Percentiles rank a stretch among this genome's conserved stretches.
Conservation (phyloP, 2,329 filamentous ascomycete genomes). For the Pestalotiopsis sp. region DNA sequence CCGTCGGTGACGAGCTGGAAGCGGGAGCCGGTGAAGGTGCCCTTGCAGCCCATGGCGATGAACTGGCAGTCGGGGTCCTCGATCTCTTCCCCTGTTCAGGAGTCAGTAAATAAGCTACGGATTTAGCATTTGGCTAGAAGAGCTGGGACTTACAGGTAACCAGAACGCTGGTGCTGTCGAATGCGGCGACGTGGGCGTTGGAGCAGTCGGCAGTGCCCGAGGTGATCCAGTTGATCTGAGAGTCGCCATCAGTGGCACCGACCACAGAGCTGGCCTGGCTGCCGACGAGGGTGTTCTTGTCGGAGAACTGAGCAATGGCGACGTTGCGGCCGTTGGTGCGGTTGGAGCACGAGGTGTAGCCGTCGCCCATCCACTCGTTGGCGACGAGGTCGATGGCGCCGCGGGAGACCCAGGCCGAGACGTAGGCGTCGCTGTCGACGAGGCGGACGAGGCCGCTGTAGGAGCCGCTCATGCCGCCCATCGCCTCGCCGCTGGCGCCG, state of each 20-base stretch:
- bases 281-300: conserved; percentile 60
- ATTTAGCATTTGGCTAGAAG: background rate
- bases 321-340: conserved; percentile 63
- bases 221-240: conserved; percentile 64
- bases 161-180: conserved; percentile 49
- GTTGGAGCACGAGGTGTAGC: conserved; percentile 54
- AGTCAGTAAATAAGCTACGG: background rate
- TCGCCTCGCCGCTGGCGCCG: conserved; percentile 58
- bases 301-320: conserved; percentile 57
- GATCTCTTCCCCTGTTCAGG: conserved; percentile 55
- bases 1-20: conserved; percentile 61
- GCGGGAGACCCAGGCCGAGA: conserved; percentile 66
- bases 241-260: conserved; percentile 55
- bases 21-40: conserved; percentile 60
- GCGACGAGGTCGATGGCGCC: conserved; percentile 56
- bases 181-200: conserved; percentile 52
- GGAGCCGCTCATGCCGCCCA: conserved; percentile 67
- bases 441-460: conserved; percentile 62
- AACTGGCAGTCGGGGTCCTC: conserved; percentile 56
- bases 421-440: conserved; percentile 52
- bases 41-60: conserved; percentile 62
- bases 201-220: conserved; percentile 51
- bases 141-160: conserved; percentile 47
- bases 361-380: conserved; percentile 61
- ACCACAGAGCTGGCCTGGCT: conserved; percentile 56